Base-by-base conservation (phyloP, 441 rosid species). In the Corymbia citriodora region DNA sequence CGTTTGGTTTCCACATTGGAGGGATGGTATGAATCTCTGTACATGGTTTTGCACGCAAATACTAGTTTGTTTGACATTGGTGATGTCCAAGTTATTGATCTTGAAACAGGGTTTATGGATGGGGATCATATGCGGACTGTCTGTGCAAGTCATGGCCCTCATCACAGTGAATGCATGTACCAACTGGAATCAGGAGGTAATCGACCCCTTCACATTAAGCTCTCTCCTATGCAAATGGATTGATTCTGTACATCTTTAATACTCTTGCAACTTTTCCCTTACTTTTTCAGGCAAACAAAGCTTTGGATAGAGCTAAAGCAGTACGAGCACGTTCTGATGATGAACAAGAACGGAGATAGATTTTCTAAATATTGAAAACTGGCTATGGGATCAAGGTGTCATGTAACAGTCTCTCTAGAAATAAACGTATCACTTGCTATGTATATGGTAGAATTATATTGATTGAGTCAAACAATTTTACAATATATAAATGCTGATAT, bases 101-200 rank as follows among this genome's bases (percentile, higher is more conserved):
- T 45, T 70, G 81, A 40, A 21, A 59, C 89, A 94, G 95, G 95
- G 96, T 40, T 93, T 95, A 10, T 94, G 95, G 95, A 92, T 92
- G 93, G 95, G 95, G 50, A 92, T 94, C 87, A 94, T 94, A 87
- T 95, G 95, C 88, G 95, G 94, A 48, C 95, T 94, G 8, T 13
- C 81, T 53, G 91, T 93, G 15, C 94, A 93, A 92, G 63, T 90
- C 49, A 89, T 92, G 45, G 95, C 95, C 49, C 95, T 95, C 79
- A 87, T 95, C 55, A 74, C 89, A 5, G 79, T 94, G 87, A 95
- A 92, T 90, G 91, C 91, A 23, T 88, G 88, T 89, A 93, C 95
- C 25, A 65, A 93, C 15, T 94, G 95, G 95, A 91, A 93, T 63
- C 87, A 89, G 55, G 95, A 94, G 94, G 95, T 91, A 88, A 89